Percentiles rank a stretch among this genome's conserved stretches.
Evolutionary conservation across 768 basidiomycete species (phyloP).

Genomic region (Mycena indigotica): DNA sequence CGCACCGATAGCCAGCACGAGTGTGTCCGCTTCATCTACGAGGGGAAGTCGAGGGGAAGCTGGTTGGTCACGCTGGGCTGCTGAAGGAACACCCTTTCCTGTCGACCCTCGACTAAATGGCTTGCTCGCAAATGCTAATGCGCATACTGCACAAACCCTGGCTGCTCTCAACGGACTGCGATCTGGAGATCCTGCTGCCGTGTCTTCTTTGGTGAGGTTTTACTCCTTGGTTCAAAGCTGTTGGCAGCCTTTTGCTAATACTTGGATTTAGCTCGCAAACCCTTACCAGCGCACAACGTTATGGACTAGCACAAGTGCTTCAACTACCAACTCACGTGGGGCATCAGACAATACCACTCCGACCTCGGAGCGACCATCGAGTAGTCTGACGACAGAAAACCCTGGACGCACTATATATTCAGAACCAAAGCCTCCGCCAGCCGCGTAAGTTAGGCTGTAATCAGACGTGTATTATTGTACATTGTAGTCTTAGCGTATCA

Average conservation of each 20-base stretch:
- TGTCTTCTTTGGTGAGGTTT: neutral
- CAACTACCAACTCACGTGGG: neutral
- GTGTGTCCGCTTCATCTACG: neutral
- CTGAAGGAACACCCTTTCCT: neutral
- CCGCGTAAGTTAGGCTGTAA: neutral
- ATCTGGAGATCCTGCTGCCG: neutral
- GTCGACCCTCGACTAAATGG: neutral
- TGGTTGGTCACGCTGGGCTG: neutral
- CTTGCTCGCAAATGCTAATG: neutral
- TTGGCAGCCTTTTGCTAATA: neutral
- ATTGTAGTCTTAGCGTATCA: neutral
- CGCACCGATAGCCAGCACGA: neutral
- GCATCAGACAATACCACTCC: too few species aligned
- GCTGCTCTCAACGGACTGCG: neutral
- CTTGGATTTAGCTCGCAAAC: neutral
- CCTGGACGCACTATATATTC: constrained; percentile 69
- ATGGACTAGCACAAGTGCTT: neutral
- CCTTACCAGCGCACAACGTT: neutral
- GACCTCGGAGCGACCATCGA: neutral
- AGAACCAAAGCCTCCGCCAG: constrained; percentile 43
- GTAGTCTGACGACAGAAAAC: constrained; percentile 42
- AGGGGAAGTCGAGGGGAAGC: neutral
- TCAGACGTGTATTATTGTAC: too few species aligned
- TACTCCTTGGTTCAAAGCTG: neutral
- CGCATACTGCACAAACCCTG: neutral